Evolutionary conservation across 2,329 filamentous ascomycete species (phyloP), one percentile per base, ranked within the genome.

Genomic region (Sporothrix mexicana): DNA sequence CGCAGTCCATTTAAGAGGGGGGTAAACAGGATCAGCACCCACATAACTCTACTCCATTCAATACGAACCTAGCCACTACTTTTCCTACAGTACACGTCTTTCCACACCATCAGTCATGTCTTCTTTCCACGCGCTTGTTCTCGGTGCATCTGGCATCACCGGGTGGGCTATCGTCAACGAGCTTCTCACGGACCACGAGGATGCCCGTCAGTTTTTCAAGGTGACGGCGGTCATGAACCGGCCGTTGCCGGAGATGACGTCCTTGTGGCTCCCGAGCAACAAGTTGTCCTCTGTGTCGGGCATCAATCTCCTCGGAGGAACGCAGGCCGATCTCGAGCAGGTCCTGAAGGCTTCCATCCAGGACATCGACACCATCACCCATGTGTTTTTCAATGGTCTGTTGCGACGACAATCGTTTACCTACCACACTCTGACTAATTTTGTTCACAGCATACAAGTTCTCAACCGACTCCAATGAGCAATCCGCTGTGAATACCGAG

Each of bases 371-470:
- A 55, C 53, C 4, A 20, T 55, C 53, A 55, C 53, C 1, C 53
- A 55, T 23, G 53, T 55, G 1, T 55, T 55, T 25, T 55, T 55
- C 51, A 53, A 53, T 10, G n/a, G 51, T 53, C 5, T 1, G 47
- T 49, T 5, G 1, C 7, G 30, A 36, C 7, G 45, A 15, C 45
- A 47, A 17, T 47, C 43, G 7, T 45, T 45, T 6, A 45, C 12
- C n/a, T n/a, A n/a, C n/a, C n/a, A n/a, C n/a, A n/a, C n/a, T n/a
- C n/a, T n/a, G n/a, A n/a, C n/a, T n/a, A n/a, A n/a, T n/a, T n/a
- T n/a, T n/a, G n/a, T 45, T 45, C 43, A 45, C 53, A 55, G 53
- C 53, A 10, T 55, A 55, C 20, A 55, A 55, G 25, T 55, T 55
- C 20, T 55, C 53, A 9, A 3, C 53, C 8, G 53, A 55, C n/a